Evolutionary conservation across 352 stramenopile species (phyloP).

Genomic region (Globisporangium okanoganense): DNA sequence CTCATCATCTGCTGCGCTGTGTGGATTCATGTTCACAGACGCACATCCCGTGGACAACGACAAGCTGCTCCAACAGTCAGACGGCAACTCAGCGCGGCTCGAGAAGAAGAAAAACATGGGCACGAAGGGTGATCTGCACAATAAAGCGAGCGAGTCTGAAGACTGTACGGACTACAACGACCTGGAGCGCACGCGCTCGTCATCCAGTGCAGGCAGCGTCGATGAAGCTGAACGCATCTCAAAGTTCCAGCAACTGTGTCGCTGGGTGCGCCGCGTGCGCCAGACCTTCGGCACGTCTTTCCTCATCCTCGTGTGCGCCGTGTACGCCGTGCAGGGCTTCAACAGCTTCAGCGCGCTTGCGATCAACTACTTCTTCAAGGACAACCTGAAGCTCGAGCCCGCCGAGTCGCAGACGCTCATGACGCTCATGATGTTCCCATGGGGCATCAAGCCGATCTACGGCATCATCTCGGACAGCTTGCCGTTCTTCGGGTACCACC

Average conservation of each 20-base stretch:
- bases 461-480: slow-evolving; percentile 95
- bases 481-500: slow-evolving; percentile 92
- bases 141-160: slow-evolving; percentile 10
- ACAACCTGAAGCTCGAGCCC: slow-evolving; percentile 93
- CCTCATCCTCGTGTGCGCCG: slow-evolving; percentile 63
- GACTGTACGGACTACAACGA: slow-evolving; percentile 3
- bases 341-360: slow-evolving; percentile 90
- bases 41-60: slow-evolving; percentile 9
- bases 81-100: slow-evolving; percentile 5
- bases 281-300: slow-evolving; percentile 73
- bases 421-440: slow-evolving; percentile 93
- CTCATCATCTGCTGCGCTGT: not conserved
- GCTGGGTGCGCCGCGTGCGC: slow-evolving; percentile 46
- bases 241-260: slow-evolving; percentile 31
- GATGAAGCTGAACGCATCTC: slow-evolving; percentile 17
- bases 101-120: slow-evolving; percentile 13
- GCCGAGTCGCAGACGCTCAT: slow-evolving; percentile 91
- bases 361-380: slow-evolving; percentile 97
- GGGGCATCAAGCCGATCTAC: slow-evolving; percentile 96
- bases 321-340: slow-evolving; percentile 95
- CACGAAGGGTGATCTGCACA: not conserved
- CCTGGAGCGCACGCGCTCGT: slow-evolving; percentile 9
- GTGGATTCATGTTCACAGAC: not conserved
- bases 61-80: slow-evolving; percentile 14
- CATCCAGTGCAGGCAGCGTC: slow-evolving; percentile 15